phyloP scores from a whole-genome alignment of 306 rosid genomes.

The Datisca glomerata region DNA sequence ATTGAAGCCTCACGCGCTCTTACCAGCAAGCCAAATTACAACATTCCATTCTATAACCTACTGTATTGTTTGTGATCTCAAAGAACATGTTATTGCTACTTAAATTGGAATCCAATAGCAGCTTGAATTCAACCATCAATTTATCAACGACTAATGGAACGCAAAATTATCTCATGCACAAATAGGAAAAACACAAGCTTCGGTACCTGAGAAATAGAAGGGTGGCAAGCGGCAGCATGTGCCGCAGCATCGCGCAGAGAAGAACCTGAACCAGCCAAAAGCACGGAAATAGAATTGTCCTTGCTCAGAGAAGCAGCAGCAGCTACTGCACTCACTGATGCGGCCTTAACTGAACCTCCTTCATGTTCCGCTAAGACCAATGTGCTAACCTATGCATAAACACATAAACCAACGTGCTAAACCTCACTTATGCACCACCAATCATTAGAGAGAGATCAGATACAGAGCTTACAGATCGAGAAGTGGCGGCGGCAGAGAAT shows the following conservation, averaged over 20 bases:
- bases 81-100: no score
- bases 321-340: slow-evolving; percentile 55
- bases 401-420: slow-evolving; percentile 1
- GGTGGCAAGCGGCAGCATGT: slow-evolving; percentile 52
- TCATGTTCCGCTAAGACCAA: slow-evolving; percentile 81
- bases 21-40: no score
- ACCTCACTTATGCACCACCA: neutral
- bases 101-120: no score
- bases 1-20: no score
- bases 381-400: slow-evolving; percentile 42
- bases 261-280: slow-evolving; percentile 82
- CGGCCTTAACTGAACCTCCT: slow-evolving; percentile 49
- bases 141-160: no score
- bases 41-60: no score
- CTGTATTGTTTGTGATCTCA: no score
- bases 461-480: slow-evolving; percentile 37
- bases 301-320: slow-evolving; percentile 54
- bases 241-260: slow-evolving; percentile 67
- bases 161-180: no score
- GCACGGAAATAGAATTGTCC: slow-evolving; percentile 51
- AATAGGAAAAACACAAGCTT: neutral
- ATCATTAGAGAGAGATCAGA: neutral
- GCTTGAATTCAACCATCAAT: no score
- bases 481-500: slow-evolving; percentile 13
- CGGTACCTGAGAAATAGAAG: slow-evolving; percentile 63